These are phyloP conservation scores for Parasarocladium wereldwijsianum DNA, from an alignment of 2,329 filamentous ascomycete genomes.

Conservation along the genomic window DNA sequence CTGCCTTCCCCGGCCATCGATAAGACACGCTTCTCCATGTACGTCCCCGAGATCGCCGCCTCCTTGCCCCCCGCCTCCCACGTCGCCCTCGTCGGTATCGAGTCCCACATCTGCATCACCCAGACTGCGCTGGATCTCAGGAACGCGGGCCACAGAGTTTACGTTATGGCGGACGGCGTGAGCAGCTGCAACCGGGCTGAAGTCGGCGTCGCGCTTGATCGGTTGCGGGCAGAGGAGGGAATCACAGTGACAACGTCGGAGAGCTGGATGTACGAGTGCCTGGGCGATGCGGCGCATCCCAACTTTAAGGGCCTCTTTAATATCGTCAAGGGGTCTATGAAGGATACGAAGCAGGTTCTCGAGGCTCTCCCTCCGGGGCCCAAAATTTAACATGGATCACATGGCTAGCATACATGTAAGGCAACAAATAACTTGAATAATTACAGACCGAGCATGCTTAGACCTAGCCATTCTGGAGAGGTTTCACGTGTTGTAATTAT, in stretches of 20 bases:
- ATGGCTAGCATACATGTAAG: no score
- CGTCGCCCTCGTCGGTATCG: slow-evolving; percentile 77
- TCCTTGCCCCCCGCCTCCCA: slow-evolving; percentile 26
- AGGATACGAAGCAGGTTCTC: slow-evolving; percentile 55
- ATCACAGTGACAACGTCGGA: slow-evolving; percentile 75
- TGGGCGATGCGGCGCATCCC: slow-evolving; percentile 63
- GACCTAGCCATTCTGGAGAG: no score
- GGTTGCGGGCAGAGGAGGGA: slow-evolving; percentile 57
- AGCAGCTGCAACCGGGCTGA: slow-evolving; percentile 77
- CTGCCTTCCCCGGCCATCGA: slow-evolving; percentile 49
- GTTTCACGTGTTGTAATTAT: no score
- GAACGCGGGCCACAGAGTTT: slow-evolving; percentile 61
- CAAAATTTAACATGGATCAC: slow-evolving; percentile 30
- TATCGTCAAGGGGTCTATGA: slow-evolving; percentile 64
- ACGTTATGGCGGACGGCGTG: slow-evolving; percentile 78
- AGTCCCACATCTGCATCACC: slow-evolving; percentile 86
- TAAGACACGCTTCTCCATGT: slow-evolving; percentile 86
- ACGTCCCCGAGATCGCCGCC: slow-evolving; percentile 13
- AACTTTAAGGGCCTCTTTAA: slow-evolving; percentile 61
- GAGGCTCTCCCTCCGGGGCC: slow-evolving; percentile 43
- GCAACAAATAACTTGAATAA: no score
- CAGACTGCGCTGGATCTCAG: slow-evolving; percentile 81
- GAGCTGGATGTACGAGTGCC: slow-evolving; percentile 75
- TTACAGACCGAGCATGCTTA: no score
- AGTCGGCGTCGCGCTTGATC: slow-evolving; percentile 60